phyloP scores from a whole-genome alignment of 106 monocot genomes.

The Dendrobium catenatum region DNA sequence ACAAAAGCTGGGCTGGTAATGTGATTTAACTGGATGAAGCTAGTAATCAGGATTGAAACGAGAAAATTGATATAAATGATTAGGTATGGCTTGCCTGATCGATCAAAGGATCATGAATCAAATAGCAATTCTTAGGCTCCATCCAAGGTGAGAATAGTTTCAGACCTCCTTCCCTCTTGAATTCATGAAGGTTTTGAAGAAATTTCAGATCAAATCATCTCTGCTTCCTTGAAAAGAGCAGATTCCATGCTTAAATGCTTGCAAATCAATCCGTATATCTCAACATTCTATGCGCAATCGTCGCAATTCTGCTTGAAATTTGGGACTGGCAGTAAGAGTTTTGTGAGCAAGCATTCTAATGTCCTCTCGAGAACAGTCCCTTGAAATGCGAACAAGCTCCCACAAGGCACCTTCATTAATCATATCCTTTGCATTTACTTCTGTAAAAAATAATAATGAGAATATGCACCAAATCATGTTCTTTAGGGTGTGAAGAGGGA shows the following conservation, averaged over 20 bases:
- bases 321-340: conserved; percentile 66
- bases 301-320: conserved; percentile 69
- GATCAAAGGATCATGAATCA: background rate
- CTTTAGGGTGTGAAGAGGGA: too few relatives aligned
- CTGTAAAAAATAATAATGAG: conserved; percentile 31
- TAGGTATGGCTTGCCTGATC: background rate
- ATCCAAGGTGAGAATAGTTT: too few relatives aligned
- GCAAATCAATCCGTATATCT: conserved; percentile 1
- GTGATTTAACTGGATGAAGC: background rate
- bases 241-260: background rate
- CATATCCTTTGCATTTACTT: conserved; percentile 89
- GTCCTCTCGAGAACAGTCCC: conserved; percentile 91
- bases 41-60: background rate
- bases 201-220: background rate
- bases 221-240: background rate
- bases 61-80: background rate
- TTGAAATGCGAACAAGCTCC: conserved; percentile 95
- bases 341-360: conserved; percentile 72
- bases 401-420: conserved; percentile 84
- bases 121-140: background rate
- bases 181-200: too few relatives aligned
- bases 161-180: too few relatives aligned
- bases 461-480: background rate
- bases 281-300: conserved; percentile 72
- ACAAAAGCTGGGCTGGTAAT: background rate